Conservation (phyloP, 78 protist species). For the Planoprotostelium fungivorum region DNA sequence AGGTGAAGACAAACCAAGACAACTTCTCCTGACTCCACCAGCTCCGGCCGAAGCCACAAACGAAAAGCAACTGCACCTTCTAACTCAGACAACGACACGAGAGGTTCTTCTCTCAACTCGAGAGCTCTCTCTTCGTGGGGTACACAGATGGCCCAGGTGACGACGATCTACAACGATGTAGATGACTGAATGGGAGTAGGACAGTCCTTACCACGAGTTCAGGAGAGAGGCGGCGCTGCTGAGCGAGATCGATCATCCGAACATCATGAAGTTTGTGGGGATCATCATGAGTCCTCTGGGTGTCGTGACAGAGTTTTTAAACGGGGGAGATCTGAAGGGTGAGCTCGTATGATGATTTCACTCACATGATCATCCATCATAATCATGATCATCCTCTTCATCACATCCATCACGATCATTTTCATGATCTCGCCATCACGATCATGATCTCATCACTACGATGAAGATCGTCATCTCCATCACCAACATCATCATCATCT, state of each 20-base stretch:
- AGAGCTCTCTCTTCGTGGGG: neutral
- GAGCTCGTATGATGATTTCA: neutral
- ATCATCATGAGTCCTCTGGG: constrained; percentile 44
- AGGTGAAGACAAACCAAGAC: no score
- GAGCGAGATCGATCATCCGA: constrained; percentile 43
- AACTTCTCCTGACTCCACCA: no score
- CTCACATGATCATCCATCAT: no score
- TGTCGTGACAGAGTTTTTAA: constrained; percentile 57
- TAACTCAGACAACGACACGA: neutral
- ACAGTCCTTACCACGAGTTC: constrained; percentile 26
- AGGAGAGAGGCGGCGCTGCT: constrained; percentile 61
- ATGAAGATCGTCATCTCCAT: no score
- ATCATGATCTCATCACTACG: no score
- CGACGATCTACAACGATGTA: neutral
- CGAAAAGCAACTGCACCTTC: neutral
- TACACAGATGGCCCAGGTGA: neutral
- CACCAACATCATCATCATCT: no score
- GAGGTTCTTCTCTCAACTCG: neutral
- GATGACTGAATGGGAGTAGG: neutral
- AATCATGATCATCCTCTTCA: no score
- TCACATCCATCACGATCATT: no score
- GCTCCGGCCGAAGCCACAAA: neutral
- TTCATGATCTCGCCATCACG: no score
- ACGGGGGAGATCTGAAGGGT: constrained; percentile 22
- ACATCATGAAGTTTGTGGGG: constrained; percentile 52